Percentiles rank a stretch among this genome's conserved stretches.
Evolutionary conservation across 257 asterid genomes (phyloP).

Genomic region (Eustoma russellianum): DNA sequence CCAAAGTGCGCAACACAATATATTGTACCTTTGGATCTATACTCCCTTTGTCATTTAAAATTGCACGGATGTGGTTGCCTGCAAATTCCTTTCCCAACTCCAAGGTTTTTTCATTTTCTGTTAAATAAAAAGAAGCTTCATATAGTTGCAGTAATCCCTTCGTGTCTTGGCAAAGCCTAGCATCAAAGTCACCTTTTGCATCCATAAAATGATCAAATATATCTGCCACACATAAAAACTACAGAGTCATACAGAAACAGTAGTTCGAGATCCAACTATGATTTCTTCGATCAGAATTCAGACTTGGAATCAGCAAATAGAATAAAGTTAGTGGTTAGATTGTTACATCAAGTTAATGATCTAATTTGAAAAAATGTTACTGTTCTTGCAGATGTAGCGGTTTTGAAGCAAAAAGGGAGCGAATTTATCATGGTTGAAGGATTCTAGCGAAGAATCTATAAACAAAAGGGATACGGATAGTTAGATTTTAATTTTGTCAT

Average conservation of each 20-base stretch:
- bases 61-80: slow-evolving; percentile 2
- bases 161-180: slow-evolving; percentile 6
- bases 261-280: no score
- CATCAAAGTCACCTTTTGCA: slow-evolving; percentile 13
- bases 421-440: no score
- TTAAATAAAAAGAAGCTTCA: slow-evolving; percentile 24
- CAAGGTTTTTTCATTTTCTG: slow-evolving; percentile 15
- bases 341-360: no score
- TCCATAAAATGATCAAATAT: slow-evolving; percentile 19
- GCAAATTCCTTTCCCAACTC: slow-evolving; percentile 21
- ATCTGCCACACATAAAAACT: slow-evolving; percentile 11
- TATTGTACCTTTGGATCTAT: not conserved
- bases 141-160: slow-evolving; percentile 19
- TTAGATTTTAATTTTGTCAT: no score
- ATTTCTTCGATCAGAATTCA: no score
- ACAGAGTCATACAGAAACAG: not conserved
- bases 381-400: no score
- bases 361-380: no score
- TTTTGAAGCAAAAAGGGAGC: no score
- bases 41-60: not conserved
- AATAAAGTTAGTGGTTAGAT: no score
- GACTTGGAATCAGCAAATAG: no score
- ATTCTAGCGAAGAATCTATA: no score
- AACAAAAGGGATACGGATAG: no score
- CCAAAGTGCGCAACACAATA: slow-evolving; percentile 11